Evolutionary conservation across 306 rosid genomes (phyloP).

Genomic region (Cyclanthera cordifolia): DNA sequence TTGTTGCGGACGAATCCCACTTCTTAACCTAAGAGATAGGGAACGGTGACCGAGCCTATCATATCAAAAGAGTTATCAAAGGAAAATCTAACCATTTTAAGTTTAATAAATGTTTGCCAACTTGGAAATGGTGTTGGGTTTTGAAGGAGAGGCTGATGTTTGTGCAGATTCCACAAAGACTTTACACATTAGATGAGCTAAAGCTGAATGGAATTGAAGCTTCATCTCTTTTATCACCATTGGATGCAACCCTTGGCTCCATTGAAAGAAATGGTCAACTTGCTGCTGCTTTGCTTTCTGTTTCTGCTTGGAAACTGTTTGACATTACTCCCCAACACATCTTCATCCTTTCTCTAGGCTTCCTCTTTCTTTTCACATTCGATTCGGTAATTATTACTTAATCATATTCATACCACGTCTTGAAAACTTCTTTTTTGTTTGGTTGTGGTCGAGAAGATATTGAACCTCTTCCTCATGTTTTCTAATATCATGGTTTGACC

Average conservation of each 20-base stretch:
- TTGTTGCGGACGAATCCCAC: background rate
- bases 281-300: constrained; percentile 46
- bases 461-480: too few species aligned
- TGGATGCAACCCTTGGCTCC: constrained; percentile 74
- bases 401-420: too few species aligned
- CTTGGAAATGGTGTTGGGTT: background rate
- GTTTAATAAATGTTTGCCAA: too few species aligned
- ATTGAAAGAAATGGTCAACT: constrained; percentile 66
- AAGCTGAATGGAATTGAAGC: constrained; percentile 80
- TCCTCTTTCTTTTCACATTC: constrained; percentile 65
- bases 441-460: too few species aligned
- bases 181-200: constrained; percentile 83
- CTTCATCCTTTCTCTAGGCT: constrained; percentile 46
- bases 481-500: too few species aligned
- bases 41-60: background rate
- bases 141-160: background rate
- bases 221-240: constrained; percentile 63
- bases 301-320: constrained; percentile 54
- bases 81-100: too few species aligned
- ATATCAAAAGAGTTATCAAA: background rate
- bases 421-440: too few species aligned
- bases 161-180: constrained; percentile 80
- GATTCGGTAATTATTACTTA: constrained; percentile 34
- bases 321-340: constrained; percentile 43
- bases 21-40: background rate